These are phyloP conservation scores for Nicotiana sylvestris DNA, from an alignment of 257 asterid genomes.

Conservation along the genomic window DNA sequence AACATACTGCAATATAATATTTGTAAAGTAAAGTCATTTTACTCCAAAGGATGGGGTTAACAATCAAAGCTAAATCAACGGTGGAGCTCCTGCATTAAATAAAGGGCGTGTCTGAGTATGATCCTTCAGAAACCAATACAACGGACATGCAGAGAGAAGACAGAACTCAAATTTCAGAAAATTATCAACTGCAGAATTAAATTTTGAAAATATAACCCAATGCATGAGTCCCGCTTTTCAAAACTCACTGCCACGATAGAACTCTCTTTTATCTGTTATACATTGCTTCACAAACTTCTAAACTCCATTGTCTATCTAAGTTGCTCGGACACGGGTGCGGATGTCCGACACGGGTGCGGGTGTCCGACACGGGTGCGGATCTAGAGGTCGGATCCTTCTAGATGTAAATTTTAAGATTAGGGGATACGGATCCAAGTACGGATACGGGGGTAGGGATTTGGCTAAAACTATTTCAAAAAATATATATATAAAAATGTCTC, in stretches of 20 bases:
- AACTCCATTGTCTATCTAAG: too few species aligned
- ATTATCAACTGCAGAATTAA: background rate
- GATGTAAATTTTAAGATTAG: too few species aligned
- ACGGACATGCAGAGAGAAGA: background rate
- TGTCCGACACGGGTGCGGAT: too few species aligned
- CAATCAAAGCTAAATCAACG: background rate
- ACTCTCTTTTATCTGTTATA: background rate
- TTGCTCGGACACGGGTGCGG: too few species aligned
- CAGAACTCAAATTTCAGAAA: background rate
- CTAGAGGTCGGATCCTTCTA: too few species aligned
- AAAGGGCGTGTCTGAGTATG: background rate
- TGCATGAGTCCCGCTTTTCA: background rate
- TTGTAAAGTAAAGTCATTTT: background rate
- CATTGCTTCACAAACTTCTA: background rate
- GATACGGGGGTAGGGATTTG: too few species aligned
- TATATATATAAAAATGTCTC: too few species aligned
- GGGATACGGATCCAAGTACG: too few species aligned
- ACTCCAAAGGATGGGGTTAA: background rate
- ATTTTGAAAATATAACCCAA: background rate
- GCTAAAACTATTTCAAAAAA: too few species aligned
- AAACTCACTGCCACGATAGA: background rate
- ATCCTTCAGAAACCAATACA: background rate
- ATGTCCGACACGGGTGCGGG: too few species aligned
- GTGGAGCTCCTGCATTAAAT: background rate
- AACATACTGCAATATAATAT: background rate